A percentile compares a stretch with the other conserved stretches of the same genome.
These are phyloP conservation scores for Solanum habrochaites DNA, from an alignment of 257 asterid genomes.

Conservation along the genomic window DNA sequence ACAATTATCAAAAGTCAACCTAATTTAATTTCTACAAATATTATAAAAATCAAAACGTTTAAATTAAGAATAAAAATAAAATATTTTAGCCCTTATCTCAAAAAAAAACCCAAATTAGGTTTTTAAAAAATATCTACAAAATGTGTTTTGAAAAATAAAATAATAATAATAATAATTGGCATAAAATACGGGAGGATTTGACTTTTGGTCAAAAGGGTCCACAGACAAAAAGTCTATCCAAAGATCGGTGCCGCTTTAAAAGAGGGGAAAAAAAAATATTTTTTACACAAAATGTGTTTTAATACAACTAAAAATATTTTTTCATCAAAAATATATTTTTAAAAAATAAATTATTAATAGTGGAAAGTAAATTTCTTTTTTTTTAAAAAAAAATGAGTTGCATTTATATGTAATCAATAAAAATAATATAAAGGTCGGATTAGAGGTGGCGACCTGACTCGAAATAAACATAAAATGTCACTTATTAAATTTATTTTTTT, in stretches of 20 bases:
- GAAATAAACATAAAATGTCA: too few relatives aligned
- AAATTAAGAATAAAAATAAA: not conserved
- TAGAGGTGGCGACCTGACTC: rapidly evolving
- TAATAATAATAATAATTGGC: not conserved
- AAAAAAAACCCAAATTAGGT: not conserved
- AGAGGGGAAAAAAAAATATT: not conserved
- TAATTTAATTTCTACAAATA: not conserved
- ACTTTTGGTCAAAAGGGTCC: conserved; percentile 28
- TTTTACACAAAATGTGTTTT: not conserved
- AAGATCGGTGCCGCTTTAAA: conserved; percentile 2
- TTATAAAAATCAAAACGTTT: not conserved
- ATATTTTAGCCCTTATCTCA: not conserved
- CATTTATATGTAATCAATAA: not conserved
- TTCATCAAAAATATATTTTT: too few relatives aligned
- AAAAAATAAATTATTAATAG: too few relatives aligned
- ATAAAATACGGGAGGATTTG: not conserved
- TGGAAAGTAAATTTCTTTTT: not conserved
- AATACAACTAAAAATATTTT: too few relatives aligned
- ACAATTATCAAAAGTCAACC: not conserved
- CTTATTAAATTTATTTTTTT: too few relatives aligned
- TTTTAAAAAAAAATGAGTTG: too few relatives aligned
- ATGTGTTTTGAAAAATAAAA: not conserved
- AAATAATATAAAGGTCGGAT: not conserved
- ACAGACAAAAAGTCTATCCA: conserved; percentile 15
- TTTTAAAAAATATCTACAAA: not conserved